A percentile compares a stretch with the other conserved stretches of the same genome.
These are phyloP conservation scores for Breynia disticha DNA, from an alignment of 441 rosid species.

Conservation along the genomic window DNA sequence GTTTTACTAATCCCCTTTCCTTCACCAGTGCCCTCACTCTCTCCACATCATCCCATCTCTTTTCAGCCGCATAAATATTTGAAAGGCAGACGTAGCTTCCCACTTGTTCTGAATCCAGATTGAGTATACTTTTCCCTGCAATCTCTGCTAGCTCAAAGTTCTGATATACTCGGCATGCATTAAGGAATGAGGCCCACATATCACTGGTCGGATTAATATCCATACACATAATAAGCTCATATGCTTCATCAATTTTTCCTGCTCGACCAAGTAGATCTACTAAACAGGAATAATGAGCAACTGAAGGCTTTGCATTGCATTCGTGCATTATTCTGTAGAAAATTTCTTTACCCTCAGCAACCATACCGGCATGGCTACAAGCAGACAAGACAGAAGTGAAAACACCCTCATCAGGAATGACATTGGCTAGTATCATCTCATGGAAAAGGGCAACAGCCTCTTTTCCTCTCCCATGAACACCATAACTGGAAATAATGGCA, in stretches of 20 bases:
- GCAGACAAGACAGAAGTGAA: conserved; percentile 31
- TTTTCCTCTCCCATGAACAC: conserved; percentile 26
- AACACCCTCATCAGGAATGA: conserved; percentile 23
- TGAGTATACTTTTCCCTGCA: conserved; percentile 9
- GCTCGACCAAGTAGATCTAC: conserved; percentile 32
- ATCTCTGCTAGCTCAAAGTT: conserved; percentile 26
- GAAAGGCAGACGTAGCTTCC: conserved; percentile 24
- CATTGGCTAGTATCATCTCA: conserved; percentile 18
- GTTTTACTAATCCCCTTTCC: conserved; percentile 16
- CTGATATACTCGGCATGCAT: conserved; percentile 21
- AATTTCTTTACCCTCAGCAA: conserved; percentile 20
- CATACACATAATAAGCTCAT: conserved; percentile 17
- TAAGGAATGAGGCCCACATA: conserved; percentile 29
- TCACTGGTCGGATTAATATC: conserved; percentile 15
- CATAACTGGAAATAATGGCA: conserved; percentile 30
- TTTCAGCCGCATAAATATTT: conserved; percentile 21
- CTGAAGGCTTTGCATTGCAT: conserved; percentile 15
- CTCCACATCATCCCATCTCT: conserved; percentile 26
- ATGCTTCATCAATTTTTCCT: conserved; percentile 27
- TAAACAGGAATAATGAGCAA: conserved; percentile 27
- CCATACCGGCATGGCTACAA: conserved; percentile 28
- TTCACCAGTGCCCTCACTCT: conserved; percentile 20
- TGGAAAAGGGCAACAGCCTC: conserved; percentile 24
- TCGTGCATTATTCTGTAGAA: conserved; percentile 19
- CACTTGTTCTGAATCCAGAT: conserved; percentile 10